Percentiles rank a stretch among this genome's conserved stretches.
Evolutionary conservation across 2,329 filamentous ascomycete species (phyloP).

Genomic region (Fusarium albosuccineum): DNA sequence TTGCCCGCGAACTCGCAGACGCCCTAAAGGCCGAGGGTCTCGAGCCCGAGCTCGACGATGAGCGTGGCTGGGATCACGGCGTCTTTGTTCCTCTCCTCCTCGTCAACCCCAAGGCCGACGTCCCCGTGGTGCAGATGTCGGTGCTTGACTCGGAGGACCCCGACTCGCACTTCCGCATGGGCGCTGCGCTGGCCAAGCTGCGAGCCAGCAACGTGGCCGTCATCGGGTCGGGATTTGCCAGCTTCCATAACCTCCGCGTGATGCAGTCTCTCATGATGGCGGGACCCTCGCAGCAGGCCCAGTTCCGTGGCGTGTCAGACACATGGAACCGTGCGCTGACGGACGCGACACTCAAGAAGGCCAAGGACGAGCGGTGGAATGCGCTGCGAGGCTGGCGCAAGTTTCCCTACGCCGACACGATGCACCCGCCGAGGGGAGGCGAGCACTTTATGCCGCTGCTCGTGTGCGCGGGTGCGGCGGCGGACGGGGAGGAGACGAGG

Average conservation of each 20-base stretch:
- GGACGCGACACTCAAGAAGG: slow-evolving; percentile 53
- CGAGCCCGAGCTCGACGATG: slow-evolving; percentile 52
- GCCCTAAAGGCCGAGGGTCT: slow-evolving; percentile 62
- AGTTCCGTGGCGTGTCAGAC: slow-evolving; percentile 46
- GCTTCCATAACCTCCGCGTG: slow-evolving; percentile 66
- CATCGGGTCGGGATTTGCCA: slow-evolving; percentile 71
- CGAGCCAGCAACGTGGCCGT: slow-evolving; percentile 68
- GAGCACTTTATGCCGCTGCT: slow-evolving; percentile 72
- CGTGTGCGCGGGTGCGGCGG: slow-evolving; percentile 66
- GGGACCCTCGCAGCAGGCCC: slow-evolving; percentile 35
- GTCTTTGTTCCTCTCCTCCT: slow-evolving; percentile 71
- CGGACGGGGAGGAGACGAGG: slow-evolving; percentile 56
- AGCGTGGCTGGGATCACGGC: slow-evolving; percentile 70
- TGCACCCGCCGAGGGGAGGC: slow-evolving; percentile 66
- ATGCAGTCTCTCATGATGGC: slow-evolving; percentile 56
- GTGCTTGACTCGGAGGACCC: slow-evolving; percentile 67
- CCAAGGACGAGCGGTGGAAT: slow-evolving; percentile 52
- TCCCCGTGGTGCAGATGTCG: slow-evolving; percentile 70
- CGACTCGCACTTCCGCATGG: slow-evolving; percentile 63
- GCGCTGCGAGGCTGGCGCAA: slow-evolving; percentile 62
- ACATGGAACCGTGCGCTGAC: slow-evolving; percentile 63
- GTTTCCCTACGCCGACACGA: slow-evolving; percentile 62
- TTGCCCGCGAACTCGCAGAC: slow-evolving; percentile 63
- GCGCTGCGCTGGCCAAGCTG: slow-evolving; percentile 63
- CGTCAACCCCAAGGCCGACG: slow-evolving; percentile 63